Conservation (phyloP, 2,329 filamentous ascomycete species). For the Myriosclerotinia scirpicola region DNA sequence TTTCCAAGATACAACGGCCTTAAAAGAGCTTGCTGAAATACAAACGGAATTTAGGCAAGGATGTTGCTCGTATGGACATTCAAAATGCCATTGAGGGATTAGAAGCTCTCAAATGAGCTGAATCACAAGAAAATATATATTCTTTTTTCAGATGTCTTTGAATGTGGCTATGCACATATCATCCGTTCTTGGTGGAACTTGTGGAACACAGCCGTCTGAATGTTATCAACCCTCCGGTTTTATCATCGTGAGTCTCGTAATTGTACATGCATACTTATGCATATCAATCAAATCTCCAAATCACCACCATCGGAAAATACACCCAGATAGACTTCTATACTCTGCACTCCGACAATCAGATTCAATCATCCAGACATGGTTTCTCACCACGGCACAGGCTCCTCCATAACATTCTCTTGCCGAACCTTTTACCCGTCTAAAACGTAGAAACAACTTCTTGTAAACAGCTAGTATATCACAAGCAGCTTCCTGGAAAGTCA, state of each 20-base stretch:
- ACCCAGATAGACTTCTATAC: not conserved
- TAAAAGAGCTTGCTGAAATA: too few species aligned
- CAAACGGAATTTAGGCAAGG: not conserved
- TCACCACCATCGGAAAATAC: not conserved
- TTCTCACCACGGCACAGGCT: too few species aligned
- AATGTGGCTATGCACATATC: not conserved
- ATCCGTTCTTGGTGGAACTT: not conserved
- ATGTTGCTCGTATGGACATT: not conserved
- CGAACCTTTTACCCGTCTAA: too few species aligned
- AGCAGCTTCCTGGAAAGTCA: too few species aligned
- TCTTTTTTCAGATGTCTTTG: not conserved
- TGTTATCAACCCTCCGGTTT: not conserved
- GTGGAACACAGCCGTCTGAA: not conserved
- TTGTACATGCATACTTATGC: not conserved
- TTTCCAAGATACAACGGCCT: too few species aligned
- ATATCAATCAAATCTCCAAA: not conserved
- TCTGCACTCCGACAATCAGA: not conserved
- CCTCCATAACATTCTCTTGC: too few species aligned
- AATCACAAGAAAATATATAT: not conserved
- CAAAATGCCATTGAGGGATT: not conserved
- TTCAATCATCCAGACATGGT: not conserved
- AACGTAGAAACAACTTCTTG: too few species aligned
- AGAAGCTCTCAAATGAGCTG: not conserved
- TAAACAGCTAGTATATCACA: too few species aligned
- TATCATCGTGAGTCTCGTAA: not conserved